Base-by-base conservation (phyloP, 1,284 basidiomycete genomes). In the Gastroboletus turbinatus region DNA sequence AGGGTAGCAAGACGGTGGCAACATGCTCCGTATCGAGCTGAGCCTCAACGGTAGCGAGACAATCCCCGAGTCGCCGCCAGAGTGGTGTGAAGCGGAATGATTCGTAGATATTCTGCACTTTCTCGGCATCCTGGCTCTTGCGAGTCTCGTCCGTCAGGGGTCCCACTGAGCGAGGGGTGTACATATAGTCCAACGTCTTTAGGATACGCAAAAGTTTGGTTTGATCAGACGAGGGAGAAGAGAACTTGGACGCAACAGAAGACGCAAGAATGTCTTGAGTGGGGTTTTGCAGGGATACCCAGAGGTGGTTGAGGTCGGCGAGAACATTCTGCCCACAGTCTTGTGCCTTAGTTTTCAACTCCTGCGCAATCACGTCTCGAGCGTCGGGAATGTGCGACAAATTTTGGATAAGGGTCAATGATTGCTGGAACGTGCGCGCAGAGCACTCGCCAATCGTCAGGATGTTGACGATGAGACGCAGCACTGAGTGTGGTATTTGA, bases 111-210 rank as follows among this genome's bases (percentile, higher is more conserved):
- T 77, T 78, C 60, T 91, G 87, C 16, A 94, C 90, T 68, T 91
- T 91, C 67, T 93, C 85, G 17, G 90, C 82, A 58, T 92, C 87
- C 17, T 82, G 78, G 57, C 72, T 71, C 57, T 69, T 72, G 56
- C 72, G 71, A 27, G 70, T 68, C 43, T 77, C 75, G 45, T 77
- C 73, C 13, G 72, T 68, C 46, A 74, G 63, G 6, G 76, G 70
- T 14, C 77, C 64, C n/a, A 73, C 64, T 17, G 81, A 66, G 66
- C 85, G 88, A 23, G 87, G 83, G 2, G 90, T 87, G 74, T 93
- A 93, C 84, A 97, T 93, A 72, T 94, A 96, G 70, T 98, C 95
- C 66, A 98, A 91, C 10, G 94, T 96, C 77, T 98, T 98, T 60
- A 98, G 78, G 8, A 98, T 88, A 25, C 95, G 82, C 4, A 98